These are phyloP conservation scores for Saposhnikovia divaricata DNA, from an alignment of 129 eudicot genomes.

Conservation along the genomic window DNA sequence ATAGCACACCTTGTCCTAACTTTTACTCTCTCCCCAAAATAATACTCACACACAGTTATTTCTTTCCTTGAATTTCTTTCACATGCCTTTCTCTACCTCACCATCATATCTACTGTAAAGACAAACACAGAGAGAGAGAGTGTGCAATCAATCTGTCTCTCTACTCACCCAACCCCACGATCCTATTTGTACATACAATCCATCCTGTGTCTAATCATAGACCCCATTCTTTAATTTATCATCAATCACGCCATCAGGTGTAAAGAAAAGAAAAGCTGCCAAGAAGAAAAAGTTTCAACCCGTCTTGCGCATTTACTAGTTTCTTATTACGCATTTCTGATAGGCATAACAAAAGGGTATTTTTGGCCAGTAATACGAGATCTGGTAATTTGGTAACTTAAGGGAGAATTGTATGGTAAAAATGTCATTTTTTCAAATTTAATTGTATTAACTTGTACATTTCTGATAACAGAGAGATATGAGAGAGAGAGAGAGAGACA, in stretches of 20 bases:
- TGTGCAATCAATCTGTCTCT: too few relatives aligned
- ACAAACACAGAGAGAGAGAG: too few relatives aligned
- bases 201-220: not conserved
- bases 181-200: not conserved
- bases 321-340: too few relatives aligned
- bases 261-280: conserved; percentile 29
- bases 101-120: not conserved
- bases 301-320: too few relatives aligned
- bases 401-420: too few relatives aligned
- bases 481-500: too few relatives aligned
- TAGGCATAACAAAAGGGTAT: too few relatives aligned
- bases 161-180: not conserved
- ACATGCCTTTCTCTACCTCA: not conserved
- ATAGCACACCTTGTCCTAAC: not conserved
- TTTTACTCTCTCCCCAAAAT: not conserved
- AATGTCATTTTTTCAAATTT: too few relatives aligned
- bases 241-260: conserved; percentile 6
- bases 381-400: too few relatives aligned
- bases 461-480: too few relatives aligned
- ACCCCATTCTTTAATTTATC: not conserved
- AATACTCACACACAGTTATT: not conserved
- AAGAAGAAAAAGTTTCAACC: conserved; percentile 22
- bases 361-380: too few relatives aligned
- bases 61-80: not conserved
- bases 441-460: too few relatives aligned